A percentile compares a stretch with the other conserved stretches of the same genome.
Evolutionary conservation across 2,329 filamentous ascomycete genomes (phyloP).

Genomic region (Aspergillus hiratsukae): DNA sequence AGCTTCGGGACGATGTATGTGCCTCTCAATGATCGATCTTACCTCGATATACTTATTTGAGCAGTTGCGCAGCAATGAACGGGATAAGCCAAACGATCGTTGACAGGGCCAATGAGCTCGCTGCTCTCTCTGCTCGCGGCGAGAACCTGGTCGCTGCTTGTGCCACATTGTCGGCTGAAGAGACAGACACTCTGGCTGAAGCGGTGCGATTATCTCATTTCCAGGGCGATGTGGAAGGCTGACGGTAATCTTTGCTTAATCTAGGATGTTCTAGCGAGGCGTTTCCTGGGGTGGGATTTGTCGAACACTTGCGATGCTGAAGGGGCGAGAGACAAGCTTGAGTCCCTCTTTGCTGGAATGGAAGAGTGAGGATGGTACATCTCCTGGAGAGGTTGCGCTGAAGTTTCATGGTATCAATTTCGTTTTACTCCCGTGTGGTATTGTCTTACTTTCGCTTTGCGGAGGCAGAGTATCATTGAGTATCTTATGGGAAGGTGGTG

Average conservation of each 20-base stretch:
- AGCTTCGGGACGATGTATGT: conserved; percentile 72
- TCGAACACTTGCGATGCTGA: neutral
- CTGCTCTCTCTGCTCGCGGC: conserved; percentile 62
- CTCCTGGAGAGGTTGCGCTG: neutral
- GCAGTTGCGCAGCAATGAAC: conserved; percentile 75
- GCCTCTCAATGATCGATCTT: neutral
- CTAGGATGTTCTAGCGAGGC: conserved; percentile 16
- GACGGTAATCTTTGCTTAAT: neutral
- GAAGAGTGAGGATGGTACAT: neutral
- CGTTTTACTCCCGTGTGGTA: neutral
- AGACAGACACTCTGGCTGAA: conserved; percentile 61
- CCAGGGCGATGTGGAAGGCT: neutral
- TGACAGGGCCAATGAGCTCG: conserved; percentile 69
- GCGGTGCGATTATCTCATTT: conserved; percentile 48
- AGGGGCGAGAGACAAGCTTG: conserved; percentile 5
- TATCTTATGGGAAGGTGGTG: neutral
- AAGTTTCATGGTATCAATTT: neutral
- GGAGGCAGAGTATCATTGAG: neutral
- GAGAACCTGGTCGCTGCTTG: conserved; percentile 74
- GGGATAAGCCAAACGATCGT: conserved; percentile 71
- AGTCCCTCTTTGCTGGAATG: conserved; percentile 4
- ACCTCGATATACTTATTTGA: neutral
- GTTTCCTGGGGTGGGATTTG: conserved; percentile 13
- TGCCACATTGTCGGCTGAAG: conserved; percentile 59
- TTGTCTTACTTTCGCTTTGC: too few species aligned